These are phyloP conservation scores for Paramecium bursaria DNA, from an alignment of 73 alveolate species.

Conservation along the genomic window DNA sequence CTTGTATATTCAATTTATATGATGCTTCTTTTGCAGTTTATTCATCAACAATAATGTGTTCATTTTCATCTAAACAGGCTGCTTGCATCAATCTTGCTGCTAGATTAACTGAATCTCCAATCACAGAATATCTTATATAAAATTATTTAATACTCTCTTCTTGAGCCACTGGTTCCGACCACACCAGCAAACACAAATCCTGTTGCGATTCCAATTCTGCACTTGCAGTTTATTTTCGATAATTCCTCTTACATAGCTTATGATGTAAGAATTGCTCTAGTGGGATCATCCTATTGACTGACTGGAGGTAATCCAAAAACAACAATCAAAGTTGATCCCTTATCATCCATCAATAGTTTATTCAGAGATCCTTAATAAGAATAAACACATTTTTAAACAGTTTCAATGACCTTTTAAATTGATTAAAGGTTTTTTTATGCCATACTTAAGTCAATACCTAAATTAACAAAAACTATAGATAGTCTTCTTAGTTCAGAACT, in stretches of 20 bases:
- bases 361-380: conserved; percentile 90
- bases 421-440: conserved; percentile 82
- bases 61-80: conserved; percentile 20
- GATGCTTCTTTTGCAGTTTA: not conserved
- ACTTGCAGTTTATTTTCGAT: conserved; percentile 76
- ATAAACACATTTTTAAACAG: conserved; percentile 87
- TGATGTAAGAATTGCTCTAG: conserved; percentile 90
- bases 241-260: conserved; percentile 80
- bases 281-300: conserved; percentile 93
- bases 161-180: conserved; percentile 91
- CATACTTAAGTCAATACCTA: conserved; percentile 85
- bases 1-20: not conserved
- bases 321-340: conserved; percentile 84
- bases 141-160: conserved; percentile 80
- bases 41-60: conserved; percentile 6
- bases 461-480: conserved; percentile 87
- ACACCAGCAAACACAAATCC: conserved; percentile 95
- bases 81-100: conserved; percentile 90
- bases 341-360: conserved; percentile 94
- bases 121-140: conserved; percentile 73
- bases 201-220: conserved; percentile 89
- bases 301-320: conserved; percentile 96
- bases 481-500: conserved; percentile 91
- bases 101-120: conserved; percentile 94
- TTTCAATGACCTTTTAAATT: conserved; percentile 78